Base-by-base conservation (phyloP, 441 rosid species). In the Pelargonium australe region DNA sequence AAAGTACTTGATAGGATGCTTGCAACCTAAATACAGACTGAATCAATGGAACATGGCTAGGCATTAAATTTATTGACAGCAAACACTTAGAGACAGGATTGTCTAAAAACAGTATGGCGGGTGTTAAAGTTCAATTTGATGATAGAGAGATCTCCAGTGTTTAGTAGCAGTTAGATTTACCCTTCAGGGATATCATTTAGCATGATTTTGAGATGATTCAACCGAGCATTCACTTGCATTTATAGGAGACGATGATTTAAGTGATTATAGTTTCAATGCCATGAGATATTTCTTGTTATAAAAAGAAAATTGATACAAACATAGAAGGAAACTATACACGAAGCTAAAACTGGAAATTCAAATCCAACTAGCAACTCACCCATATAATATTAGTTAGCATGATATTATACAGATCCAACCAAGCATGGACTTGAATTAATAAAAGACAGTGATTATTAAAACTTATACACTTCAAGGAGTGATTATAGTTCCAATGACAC, bases 321-420 rank as follows among this genome's bases (percentile, higher is more conserved):
- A 5, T 14, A 55, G 23, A 14, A 16, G 61, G 25, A 55, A 55
- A 19, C 61, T 55, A 19, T 55, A 55, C 61, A 55, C 10, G 16
- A 55, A 55, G 61, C 23, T 55, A 55, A 55, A 55, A 37, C 41
- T 37, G 41, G 8, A 37, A 37, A 19, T 55, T 19, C 17, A 55
- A 55, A 55, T 16, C 2, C 61, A 55, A 55, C 61, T 55, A 55
- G 61, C 61, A 55, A 55, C 61, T 55, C 20, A 58, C 63, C 20
- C 31, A 20, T 58, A 58, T 58, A 12, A 44, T 44, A 44, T 9
- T 44, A 44, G 11, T 44, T 44, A 44, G 12, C 49, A 44, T 44
- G 49, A 37, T 37, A 37, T 37, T 37, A 8, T 37, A 37, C 41
- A 7, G 8, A 37, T 37, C 41, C 41, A 37, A 37, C 41, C 41